Base-by-base conservation (phyloP, 2,329 filamentous ascomycete genomes). In the Claviceps citrina region DNA sequence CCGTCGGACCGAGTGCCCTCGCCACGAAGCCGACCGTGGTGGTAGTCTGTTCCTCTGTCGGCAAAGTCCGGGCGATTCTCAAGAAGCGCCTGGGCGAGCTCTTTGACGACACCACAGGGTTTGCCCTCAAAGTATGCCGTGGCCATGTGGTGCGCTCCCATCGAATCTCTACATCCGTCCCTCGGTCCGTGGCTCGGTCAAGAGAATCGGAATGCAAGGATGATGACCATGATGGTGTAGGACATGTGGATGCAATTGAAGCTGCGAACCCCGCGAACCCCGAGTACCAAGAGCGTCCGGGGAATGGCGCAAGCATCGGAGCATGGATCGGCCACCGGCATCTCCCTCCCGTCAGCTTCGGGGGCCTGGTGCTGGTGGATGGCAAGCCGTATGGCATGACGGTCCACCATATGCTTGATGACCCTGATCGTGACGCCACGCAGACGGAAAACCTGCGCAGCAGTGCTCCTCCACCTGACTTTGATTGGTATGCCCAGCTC, bases 371-470 rank as follows among this genome's bases (percentile, higher is more conserved):
- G 31, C 64, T 91, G 25, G 76, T 96, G 2, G 86, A 96, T 53
- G 77, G 82, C 41, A 78, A 81, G 56, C 76, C 84, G 0, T 91
- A 86, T 52, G 89, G 89, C 10, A 91, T 96, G 84, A 95, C 85
- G 18, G 89, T 96, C 0, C 89, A 96, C 53, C 89, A 96, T 58
- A 89, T 96, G 77, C 73, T 96, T 2, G 89, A 95, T 65, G 73
- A 78, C 42, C 74, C 73, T 1, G 71, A 73, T 3, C 58, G 60
- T 39, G 63, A 67, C 8, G 62, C 62, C 27, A 51, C 48, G 1
- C 47, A 48, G 8, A 44, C 41, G 19, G 47, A 58, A 31, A 48
- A 49, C 3, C 35, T 49, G 37, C 57, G 53, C 33, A 68, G 55
- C 60, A 70, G 54, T 59, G 65, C 51, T 27, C 57, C 51, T 41